A percentile compares a stretch with the other conserved stretches of the same genome.
These are phyloP conservation scores for Saccharomyces paradoxus DNA, from an alignment of 805 yeast species.

Conservation along the genomic window DNA sequence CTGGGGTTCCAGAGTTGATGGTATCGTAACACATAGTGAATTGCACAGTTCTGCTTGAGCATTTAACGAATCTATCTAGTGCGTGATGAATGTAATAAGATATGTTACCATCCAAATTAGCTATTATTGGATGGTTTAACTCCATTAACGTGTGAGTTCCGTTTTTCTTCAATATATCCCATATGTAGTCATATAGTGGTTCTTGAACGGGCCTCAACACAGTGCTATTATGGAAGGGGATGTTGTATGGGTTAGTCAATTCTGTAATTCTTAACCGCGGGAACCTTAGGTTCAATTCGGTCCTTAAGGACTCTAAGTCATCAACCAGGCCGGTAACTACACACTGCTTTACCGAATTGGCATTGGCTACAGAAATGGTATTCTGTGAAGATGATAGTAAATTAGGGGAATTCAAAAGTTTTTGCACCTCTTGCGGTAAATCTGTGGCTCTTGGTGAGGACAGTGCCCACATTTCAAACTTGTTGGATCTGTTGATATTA, in stretches of 20 bases:
- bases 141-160: conserved; percentile 19
- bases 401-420: conserved; percentile 9
- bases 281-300: conserved; percentile 16
- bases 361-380: conserved; percentile 26
- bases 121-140: conserved; percentile 25
- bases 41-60: conserved; percentile 29
- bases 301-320: conserved; percentile 21
- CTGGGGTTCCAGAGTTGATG: conserved; percentile 8
- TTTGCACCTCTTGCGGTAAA: conserved; percentile 20
- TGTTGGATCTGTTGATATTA: conserved; percentile 17
- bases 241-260: conserved; percentile 25
- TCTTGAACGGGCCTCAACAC: conserved; percentile 27
- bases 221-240: conserved; percentile 30
- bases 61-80: conserved; percentile 27
- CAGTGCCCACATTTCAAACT: conserved; percentile 29
- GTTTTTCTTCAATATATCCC: conserved; percentile 25
- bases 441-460: conserved; percentile 24
- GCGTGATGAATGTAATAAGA: conserved; percentile 24
- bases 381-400: conserved; percentile 6
- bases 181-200: conserved; percentile 29
- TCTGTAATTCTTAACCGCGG: conserved; percentile 22
- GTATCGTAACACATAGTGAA: conserved; percentile 29
- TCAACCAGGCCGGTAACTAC: conserved; percentile 27
- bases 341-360: conserved; percentile 27
- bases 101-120: conserved; percentile 26